phyloP scores from a whole-genome alignment of 768 basidiomycete species.

The Calvatia gigantea region DNA sequence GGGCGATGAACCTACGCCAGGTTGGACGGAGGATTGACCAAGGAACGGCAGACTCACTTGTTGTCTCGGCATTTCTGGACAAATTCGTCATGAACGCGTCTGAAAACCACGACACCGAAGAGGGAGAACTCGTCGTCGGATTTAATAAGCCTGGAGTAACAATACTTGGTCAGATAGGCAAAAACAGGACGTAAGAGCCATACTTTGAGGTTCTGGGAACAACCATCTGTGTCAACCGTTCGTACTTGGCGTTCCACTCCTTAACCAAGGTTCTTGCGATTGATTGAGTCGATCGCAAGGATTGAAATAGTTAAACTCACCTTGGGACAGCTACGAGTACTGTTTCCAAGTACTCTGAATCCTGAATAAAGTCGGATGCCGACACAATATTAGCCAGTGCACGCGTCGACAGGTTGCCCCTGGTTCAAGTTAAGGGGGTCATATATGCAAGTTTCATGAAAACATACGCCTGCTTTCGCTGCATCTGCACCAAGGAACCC shows the following conservation, averaged over 20 bases:
- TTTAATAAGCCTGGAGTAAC: slow-evolving; percentile 55
- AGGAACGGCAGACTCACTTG: slow-evolving; percentile 53
- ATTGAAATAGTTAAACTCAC: slow-evolving; percentile 41
- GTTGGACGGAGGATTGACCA: neutral
- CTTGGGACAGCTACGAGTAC: slow-evolving; percentile 91
- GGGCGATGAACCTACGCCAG: slow-evolving; percentile 73
- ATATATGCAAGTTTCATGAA: neutral
- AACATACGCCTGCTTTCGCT: slow-evolving; percentile 85
- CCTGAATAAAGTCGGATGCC: slow-evolving; percentile 75
- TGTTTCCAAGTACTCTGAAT: slow-evolving; percentile 94
- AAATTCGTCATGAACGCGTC: slow-evolving; percentile 88
- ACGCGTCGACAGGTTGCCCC: slow-evolving; percentile 88
- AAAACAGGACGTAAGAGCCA: slow-evolving; percentile 20
- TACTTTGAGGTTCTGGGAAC: slow-evolving; percentile 91
- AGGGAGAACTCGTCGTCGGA: slow-evolving; percentile 89
- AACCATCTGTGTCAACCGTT: slow-evolving; percentile 83
- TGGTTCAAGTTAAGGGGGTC: slow-evolving; percentile 11
- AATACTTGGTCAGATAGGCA: slow-evolving; percentile 12
- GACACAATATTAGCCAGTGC: slow-evolving; percentile 83
- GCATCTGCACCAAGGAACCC: slow-evolving; percentile 86
- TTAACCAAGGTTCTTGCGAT: slow-evolving; percentile 65
- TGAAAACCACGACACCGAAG: slow-evolving; percentile 85
- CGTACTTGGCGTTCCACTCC: slow-evolving; percentile 89
- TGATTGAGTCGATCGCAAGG: slow-evolving; percentile 21
- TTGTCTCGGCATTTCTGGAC: slow-evolving; percentile 91